Evolutionary conservation across 768 basidiomycete genomes (phyloP).

Genomic region (Phylloporus arenicola): DNA sequence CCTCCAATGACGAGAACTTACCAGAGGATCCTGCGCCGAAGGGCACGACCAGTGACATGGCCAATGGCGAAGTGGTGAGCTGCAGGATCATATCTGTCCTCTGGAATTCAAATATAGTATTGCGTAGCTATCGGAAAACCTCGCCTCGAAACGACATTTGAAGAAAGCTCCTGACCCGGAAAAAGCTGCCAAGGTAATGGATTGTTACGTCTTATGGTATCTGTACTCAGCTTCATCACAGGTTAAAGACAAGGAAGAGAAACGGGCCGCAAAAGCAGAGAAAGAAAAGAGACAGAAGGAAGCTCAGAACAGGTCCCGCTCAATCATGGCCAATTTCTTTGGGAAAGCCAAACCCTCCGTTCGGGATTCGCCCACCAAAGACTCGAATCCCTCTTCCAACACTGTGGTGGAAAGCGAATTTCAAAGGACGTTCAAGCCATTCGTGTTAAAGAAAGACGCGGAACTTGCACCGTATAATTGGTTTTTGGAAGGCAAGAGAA

Average conservation of each 20-base stretch:
- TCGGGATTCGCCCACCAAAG: slow-evolving; percentile 21
- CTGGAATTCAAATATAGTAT: neutral
- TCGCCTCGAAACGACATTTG: slow-evolving; percentile 33
- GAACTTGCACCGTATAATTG: slow-evolving; percentile 69
- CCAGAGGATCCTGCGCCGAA: slow-evolving; percentile 26
- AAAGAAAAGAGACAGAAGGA: slow-evolving; percentile 69
- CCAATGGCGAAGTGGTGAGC: slow-evolving; percentile 39
- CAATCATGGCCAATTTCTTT: slow-evolving; percentile 76
- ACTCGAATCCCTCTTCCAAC: slow-evolving; percentile 22
- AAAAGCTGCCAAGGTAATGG: slow-evolving; percentile 34
- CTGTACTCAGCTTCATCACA: slow-evolving; percentile 23
- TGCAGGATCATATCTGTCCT: neutral
- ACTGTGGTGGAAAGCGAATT: slow-evolving; percentile 57
- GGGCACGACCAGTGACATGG: slow-evolving; percentile 26
- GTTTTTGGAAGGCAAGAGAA: slow-evolving; percentile 42
- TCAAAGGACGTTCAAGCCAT: slow-evolving; percentile 71
- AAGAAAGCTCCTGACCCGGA: slow-evolving; percentile 55
- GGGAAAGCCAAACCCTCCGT: slow-evolving; percentile 47
- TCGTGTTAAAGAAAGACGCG: slow-evolving; percentile 70
- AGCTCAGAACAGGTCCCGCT: slow-evolving; percentile 65
- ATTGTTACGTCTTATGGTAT: neutral
- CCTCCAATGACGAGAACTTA: neutral
- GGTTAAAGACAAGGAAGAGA: slow-evolving; percentile 67
- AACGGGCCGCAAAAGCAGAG: slow-evolving; percentile 62
- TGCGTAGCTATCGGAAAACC: slow-evolving; percentile 20